Percentiles rank a stretch among this genome's conserved stretches.
Evolutionary conservation across 148 eudicot genomes (phyloP).

Genomic region (Arbutus unedo): DNA sequence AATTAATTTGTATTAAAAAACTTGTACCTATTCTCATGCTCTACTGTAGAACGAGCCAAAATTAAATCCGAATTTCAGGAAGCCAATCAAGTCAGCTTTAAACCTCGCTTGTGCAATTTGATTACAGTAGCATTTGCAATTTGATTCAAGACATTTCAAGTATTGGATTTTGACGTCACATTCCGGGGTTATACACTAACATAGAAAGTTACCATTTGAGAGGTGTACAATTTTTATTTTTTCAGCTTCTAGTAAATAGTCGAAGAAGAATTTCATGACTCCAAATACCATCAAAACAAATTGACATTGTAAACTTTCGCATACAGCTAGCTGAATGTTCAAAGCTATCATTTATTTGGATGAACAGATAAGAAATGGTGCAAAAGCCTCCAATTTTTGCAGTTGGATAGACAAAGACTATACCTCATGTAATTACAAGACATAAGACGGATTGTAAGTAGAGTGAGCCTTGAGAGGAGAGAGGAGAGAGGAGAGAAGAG

Average conservation of each 20-base stretch:
- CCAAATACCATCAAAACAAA: not conserved
- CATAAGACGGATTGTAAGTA: not conserved
- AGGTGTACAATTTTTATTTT: not conserved
- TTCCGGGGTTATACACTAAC: no score
- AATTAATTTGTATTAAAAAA: no score
- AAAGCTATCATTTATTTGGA: not conserved
- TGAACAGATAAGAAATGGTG: not conserved
- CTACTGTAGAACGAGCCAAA: not conserved
- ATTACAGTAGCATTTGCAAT: not conserved
- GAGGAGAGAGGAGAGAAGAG: not conserved
- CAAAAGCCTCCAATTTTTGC: slow-evolving; percentile 6
- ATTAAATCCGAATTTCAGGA: not conserved
- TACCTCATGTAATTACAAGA: slow-evolving; percentile 4
- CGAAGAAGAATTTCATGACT: not conserved
- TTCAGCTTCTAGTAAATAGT: not conserved
- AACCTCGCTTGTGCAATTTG: not conserved
- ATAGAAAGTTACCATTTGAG: not conserved
- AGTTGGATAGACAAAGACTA: not conserved
- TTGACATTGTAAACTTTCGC: not conserved
- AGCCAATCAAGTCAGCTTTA: not conserved
- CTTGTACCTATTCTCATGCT: no score
- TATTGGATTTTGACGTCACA: not conserved
- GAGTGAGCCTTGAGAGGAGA: not conserved
- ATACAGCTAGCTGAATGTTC: not conserved
- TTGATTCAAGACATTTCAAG: not conserved